Percentiles rank a stretch among this genome's conserved stretches.
Conservation (phyloP, 441 rosid genomes). For the Aleurites moluccanus region DNA sequence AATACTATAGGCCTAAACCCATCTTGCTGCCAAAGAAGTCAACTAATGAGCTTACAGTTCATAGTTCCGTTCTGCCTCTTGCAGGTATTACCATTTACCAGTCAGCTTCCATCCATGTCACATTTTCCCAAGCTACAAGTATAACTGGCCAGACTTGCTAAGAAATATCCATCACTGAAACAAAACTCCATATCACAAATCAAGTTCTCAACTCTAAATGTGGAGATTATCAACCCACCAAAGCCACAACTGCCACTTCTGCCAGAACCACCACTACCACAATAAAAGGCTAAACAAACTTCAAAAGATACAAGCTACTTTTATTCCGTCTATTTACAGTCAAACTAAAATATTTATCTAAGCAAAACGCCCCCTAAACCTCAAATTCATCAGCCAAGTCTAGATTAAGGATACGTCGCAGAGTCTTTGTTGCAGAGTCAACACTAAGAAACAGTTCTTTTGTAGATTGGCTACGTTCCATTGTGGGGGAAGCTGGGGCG, state of each 20-base stretch:
- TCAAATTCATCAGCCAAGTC: constrained; percentile 59
- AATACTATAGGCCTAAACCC: constrained; percentile 25
- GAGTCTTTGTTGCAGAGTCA: constrained; percentile 78
- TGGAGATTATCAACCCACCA: constrained; percentile 34
- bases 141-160: constrained; percentile 6
- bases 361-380: constrained; percentile 33
- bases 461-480: constrained; percentile 40
- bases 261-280: constrained; percentile 14
- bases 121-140: constrained; percentile 14
- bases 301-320: constrained; percentile 24
- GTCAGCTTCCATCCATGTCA: constrained; percentile 29
- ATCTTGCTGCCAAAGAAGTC: constrained; percentile 17
- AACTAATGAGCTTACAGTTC: neutral
- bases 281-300: constrained; percentile 25
- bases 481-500: constrained; percentile 84
- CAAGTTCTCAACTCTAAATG: constrained; percentile 17
- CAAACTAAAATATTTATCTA: constrained; percentile 54
- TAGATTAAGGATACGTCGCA: constrained; percentile 94
- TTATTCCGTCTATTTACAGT: constrained; percentile 56
- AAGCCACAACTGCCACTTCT: constrained; percentile 21
- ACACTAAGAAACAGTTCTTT: constrained; percentile 51
- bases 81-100: constrained; percentile 7
- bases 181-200: constrained; percentile 6
- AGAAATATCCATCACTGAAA: constrained; percentile 10
- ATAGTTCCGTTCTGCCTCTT: constrained; percentile 23